Evolutionary conservation across 2,329 filamentous ascomycete species (phyloP), one percentile per base, ranked within the genome.

Genomic region (Endocalyx cinctus): DNA sequence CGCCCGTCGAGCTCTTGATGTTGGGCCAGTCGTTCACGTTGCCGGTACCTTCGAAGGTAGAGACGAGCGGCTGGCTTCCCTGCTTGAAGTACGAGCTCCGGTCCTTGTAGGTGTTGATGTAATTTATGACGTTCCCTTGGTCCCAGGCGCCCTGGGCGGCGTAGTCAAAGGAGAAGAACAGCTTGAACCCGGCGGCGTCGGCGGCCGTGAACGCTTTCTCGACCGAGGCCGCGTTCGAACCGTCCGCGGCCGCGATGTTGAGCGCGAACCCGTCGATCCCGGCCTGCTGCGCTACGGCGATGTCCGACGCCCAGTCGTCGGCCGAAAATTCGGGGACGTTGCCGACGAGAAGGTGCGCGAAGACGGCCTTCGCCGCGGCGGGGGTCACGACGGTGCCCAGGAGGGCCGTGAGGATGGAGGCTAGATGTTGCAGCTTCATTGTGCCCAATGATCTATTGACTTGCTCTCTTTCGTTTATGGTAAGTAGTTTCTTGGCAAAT

Each of bases 11-110:
- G 13, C 45, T 37, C 26, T 62, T 60, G 32, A 72, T 65, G 1
- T 45, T 40, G 3, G 46, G 35, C 67, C 67, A 70, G 46, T 69
- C 63, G 16, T 54, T 52, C 5, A 60, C 56, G 46, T 63, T 64
- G 16, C 42, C 46, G 5, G 63, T 52, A 3, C 70, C 70, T 46
- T 72, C 69, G 34, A 74, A 74, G 1, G 70, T 74, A 5, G 67
- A 70, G n/a, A 72, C 69, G 8, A 72, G 54, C 1, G 68, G 59
- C 23, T 57, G 56, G 14, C 20, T n/a, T 8, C 51, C 52, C 19
- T 67, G 55, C 31, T 55, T 58, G 40, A 63, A 54, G 40, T 72
- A 63, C 10, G 63, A 62, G 10, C 47, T 32, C 7, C 55, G 58
- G 8, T 43, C 39, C 35, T 59, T 60, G 48, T 59, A 61, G 13